Evolutionary conservation across 169 alveolate genomes (phyloP).

Genomic region (Plasmodium gallinaceum): DNA sequence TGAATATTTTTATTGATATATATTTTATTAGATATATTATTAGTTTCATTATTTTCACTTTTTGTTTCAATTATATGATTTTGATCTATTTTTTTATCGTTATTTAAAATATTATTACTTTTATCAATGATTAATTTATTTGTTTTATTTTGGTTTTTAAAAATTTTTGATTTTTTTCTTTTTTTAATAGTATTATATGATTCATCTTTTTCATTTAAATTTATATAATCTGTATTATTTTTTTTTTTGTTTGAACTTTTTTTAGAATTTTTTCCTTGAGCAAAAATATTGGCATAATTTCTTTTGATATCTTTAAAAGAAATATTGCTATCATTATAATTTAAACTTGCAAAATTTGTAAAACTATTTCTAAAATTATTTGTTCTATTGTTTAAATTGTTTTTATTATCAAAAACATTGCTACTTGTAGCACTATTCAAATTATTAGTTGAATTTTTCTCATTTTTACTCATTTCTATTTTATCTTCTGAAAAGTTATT

Average conservation of each 20-base stretch:
- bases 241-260: constrained; percentile 31
- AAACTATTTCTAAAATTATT: constrained; percentile 51
- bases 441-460: constrained; percentile 32
- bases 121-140: constrained; percentile 15
- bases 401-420: constrained; percentile 25
- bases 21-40: constrained; percentile 8
- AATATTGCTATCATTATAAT: constrained; percentile 64
- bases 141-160: constrained; percentile 6
- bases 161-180: constrained; percentile 19
- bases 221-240: not conserved
- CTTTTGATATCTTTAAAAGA: constrained; percentile 67
- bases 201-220: constrained; percentile 35
- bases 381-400: constrained; percentile 2
- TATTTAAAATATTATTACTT: not conserved
- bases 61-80: not conserved
- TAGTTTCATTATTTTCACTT: constrained; percentile 9
- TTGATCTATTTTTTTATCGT: constrained; percentile 21
- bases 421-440: constrained; percentile 35
- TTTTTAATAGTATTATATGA: constrained; percentile 11
- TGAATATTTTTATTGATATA: constrained; percentile 14
- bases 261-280: constrained; percentile 53
- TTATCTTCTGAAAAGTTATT: constrained; percentile 74
- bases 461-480: constrained; percentile 14
- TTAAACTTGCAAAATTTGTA: constrained; percentile 51
- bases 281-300: constrained; percentile 70